Percentiles rank a stretch among this genome's conserved stretches.
Conservation (phyloP, 805 yeast genomes). For the Tetrapisispora namnaoensis region DNA sequence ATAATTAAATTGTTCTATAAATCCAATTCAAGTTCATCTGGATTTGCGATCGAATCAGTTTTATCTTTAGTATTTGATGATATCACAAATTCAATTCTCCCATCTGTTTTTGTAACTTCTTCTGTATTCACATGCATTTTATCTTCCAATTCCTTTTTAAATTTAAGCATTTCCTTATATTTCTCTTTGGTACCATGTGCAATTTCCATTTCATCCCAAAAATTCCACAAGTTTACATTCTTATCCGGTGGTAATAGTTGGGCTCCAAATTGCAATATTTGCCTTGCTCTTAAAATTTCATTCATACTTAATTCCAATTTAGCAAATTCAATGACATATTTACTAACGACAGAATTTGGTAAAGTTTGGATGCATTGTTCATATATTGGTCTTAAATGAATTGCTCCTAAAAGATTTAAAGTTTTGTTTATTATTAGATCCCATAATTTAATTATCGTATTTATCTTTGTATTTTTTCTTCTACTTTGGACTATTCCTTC, state of each 20-base stretch:
- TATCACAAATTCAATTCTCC: constrained; percentile 39
- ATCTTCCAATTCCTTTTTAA: constrained; percentile 36
- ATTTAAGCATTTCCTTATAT: constrained; percentile 62
- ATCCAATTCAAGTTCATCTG: constrained; percentile 55
- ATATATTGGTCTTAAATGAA: constrained; percentile 39
- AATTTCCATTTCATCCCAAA: constrained; percentile 70
- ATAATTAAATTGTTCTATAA: constrained; percentile 14
- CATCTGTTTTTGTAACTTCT: constrained; percentile 15
- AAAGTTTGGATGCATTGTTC: constrained; percentile 42
- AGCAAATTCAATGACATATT: constrained; percentile 45
- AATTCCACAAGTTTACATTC: constrained; percentile 41
- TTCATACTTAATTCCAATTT: constrained; percentile 43
- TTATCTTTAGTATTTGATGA: constrained; percentile 30
- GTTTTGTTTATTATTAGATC: constrained; percentile 36
- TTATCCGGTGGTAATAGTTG: constrained; percentile 31
- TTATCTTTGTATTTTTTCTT: constrained; percentile 8
- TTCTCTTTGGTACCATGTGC: constrained; percentile 59
- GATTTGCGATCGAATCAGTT: constrained; percentile 27
- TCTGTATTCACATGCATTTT: constrained; percentile 25
- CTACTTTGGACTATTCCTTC: constrained; percentile 28
- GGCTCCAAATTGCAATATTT: constrained; percentile 47
- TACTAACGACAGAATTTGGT: constrained; percentile 34
- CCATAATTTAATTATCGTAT: constrained; percentile 33
- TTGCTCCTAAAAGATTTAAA: constrained; percentile 32
- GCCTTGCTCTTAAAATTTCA: constrained; percentile 54